Evolutionary conservation across 1,284 basidiomycete species (phyloP), one percentile per base, ranked within the genome.

Genomic region (Mycosarcoma maydis): DNA sequence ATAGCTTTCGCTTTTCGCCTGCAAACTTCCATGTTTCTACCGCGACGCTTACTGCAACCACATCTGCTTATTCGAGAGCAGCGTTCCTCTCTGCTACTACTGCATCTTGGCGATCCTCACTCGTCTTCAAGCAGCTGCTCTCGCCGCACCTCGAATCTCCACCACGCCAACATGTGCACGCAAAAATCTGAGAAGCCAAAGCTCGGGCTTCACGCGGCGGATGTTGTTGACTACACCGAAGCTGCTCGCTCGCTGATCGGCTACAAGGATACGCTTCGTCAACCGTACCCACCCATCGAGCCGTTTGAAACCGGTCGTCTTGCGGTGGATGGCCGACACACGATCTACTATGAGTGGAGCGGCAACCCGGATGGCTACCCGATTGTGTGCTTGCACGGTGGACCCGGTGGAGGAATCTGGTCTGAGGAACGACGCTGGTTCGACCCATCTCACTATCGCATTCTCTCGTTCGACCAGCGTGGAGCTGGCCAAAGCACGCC

Each of bases 401-500:
- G 78, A 11, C 78, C 78, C 0, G 78, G 78, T n/a, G 78, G 78
- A 26, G 78, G 77, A 24, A 53, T 59, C 36, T 71, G 70, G 40
- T 39, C 44, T 0, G 67, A 61, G 20, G 75, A 80, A 27, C 64
- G 76, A 19, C 64, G 72, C n/a, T 80, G 76, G 73, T 80, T 80
- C 42, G 77, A 80, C 39, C 78, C 78, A 10, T 16, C 52, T 19
- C 72, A 74, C 47, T 80, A 78, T 55, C 69, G 71, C 16, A 66
- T 80, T 24, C 59, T 79, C 22, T 54, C 54, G 0, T 57, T 96
- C 86, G 78, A 86, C 88, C 65, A 86, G 87, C 64, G 85, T 67
- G 60, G 85, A 10, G 83, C 90, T 10, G 93, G 94, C n/a, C 90
- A 90, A 76, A 91, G 89, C 22, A 90, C 86, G 0, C 92, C 92